A percentile compares a stretch with the other conserved stretches of the same genome.
Conservation (phyloP, 1,284 basidiomycete genomes). For the Hymenochaete sp. region DNA sequence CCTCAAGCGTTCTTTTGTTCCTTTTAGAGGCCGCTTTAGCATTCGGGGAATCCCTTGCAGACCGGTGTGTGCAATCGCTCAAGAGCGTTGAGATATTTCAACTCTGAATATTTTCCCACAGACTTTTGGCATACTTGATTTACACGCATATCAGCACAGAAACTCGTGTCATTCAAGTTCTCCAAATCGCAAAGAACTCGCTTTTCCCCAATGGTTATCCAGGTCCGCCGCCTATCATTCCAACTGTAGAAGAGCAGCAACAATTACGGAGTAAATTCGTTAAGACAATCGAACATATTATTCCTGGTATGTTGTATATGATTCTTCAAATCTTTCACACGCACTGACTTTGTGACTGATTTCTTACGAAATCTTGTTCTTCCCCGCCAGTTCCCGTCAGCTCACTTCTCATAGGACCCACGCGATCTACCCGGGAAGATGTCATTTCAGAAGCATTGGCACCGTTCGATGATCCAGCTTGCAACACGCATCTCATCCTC, state of each 20-base stretch:
- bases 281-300: conserved; percentile 36
- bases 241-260: conserved; percentile 56
- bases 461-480: conserved; percentile 45
- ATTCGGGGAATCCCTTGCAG: conserved; percentile 36
- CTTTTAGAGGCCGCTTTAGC: conserved; percentile 21
- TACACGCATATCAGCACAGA: conserved; percentile 47
- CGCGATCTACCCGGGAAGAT: no score
- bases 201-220: conserved; percentile 80
- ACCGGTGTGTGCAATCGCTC: conserved; percentile 35
- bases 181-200: conserved; percentile 47
- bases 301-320: conserved; percentile 35
- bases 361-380: background rate
- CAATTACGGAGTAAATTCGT: conserved; percentile 44
- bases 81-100: conserved; percentile 5
- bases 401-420: conserved; percentile 42
- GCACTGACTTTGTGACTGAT: no score
- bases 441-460: conserved; percentile 39
- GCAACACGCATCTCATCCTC: conserved; percentile 61
- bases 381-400: conserved; percentile 27
- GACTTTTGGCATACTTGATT: conserved; percentile 57
- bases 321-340: background rate
- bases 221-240: conserved; percentile 53
- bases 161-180: conserved; percentile 36
- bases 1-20: conserved; percentile 35
- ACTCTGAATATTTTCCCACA: conserved; percentile 21